phyloP scores from a whole-genome alignment of 768 basidiomycete species.

The Amanita pseudoporphyria region DNA sequence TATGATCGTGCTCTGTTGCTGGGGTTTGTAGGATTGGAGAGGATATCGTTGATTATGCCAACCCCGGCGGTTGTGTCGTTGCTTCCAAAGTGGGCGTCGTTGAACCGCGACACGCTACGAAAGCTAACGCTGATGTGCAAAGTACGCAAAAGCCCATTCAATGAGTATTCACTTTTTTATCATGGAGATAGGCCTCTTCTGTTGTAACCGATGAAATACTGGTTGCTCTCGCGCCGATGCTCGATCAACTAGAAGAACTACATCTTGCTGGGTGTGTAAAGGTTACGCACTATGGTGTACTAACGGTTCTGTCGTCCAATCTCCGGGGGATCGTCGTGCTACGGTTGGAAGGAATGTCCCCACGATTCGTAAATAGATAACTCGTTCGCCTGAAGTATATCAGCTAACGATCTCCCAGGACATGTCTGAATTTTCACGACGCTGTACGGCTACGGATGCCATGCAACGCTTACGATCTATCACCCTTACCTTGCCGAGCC shows the following conservation, averaged over 20 bases:
- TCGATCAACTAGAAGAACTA: constrained; percentile 45
- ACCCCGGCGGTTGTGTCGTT: constrained; percentile 39
- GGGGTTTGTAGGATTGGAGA: constrained; percentile 40
- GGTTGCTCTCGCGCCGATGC: constrained; percentile 35
- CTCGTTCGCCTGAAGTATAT: background rate
- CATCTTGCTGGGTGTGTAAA: constrained; percentile 59
- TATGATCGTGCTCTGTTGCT: constrained; percentile 45
- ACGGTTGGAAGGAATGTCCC: constrained; percentile 53
- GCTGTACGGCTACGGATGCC: constrained; percentile 23
- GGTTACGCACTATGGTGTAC: constrained; percentile 54
- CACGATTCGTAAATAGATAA: constrained; percentile 39
- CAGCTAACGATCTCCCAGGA: constrained; percentile 29
- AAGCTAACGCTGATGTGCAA: constrained; percentile 63
- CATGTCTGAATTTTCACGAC: constrained; percentile 33
- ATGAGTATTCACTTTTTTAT: background rate
- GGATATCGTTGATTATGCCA: constrained; percentile 70
- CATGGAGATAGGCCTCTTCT: constrained; percentile 36
- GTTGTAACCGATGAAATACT: constrained; percentile 51
- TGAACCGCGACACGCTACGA: constrained; percentile 35
- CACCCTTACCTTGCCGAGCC: constrained; percentile 40
- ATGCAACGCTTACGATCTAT: constrained; percentile 42
- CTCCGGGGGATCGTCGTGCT: constrained; percentile 39
- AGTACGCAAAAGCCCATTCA: constrained; percentile 29
- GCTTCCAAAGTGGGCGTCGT: constrained; percentile 40
- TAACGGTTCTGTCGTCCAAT: constrained; percentile 37